phyloP scores from a whole-genome alignment of 2,329 filamentous ascomycete species.

The Chaetomium sp. region DNA sequence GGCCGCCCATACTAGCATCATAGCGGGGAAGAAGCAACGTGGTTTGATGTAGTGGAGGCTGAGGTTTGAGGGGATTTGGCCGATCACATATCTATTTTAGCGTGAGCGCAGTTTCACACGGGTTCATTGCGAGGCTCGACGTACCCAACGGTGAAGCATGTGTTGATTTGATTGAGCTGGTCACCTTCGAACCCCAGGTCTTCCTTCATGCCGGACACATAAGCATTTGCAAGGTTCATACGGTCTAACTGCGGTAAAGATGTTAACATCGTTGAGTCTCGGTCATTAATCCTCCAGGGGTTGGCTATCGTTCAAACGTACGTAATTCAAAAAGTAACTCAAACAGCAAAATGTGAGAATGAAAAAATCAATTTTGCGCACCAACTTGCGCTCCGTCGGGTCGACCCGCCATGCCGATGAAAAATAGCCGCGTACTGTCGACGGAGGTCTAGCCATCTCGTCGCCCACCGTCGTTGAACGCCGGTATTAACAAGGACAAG shows the following conservation, averaged over 20 bases:
- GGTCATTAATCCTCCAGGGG: background rate
- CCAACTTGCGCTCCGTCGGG: conserved; percentile 38
- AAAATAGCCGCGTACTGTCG: conserved; percentile 30
- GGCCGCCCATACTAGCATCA: conserved; percentile 58
- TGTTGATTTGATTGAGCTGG: conserved; percentile 49
- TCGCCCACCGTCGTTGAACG: background rate
- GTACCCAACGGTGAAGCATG: conserved; percentile 41
- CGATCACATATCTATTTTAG: conserved; percentile 36
- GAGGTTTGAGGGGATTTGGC: conserved; percentile 56
- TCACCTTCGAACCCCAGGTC: conserved; percentile 42
- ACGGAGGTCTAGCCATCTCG: conserved; percentile 1
- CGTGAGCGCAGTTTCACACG: background rate
- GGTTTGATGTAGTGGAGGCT: conserved; percentile 58
- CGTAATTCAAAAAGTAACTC: conserved; percentile 50
- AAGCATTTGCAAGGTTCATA: conserved; percentile 47
- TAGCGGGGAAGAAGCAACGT: conserved; percentile 56
- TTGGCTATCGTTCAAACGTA: conserved; percentile 24
- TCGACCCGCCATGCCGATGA: conserved; percentile 19
- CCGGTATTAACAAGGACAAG: background rate
- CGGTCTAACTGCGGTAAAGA: conserved; percentile 36
- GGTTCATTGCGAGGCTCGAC: conserved; percentile 2
- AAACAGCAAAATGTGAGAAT: conserved; percentile 59
- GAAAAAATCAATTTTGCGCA: conserved; percentile 58
- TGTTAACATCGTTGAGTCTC: background rate
- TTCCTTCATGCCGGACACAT: conserved; percentile 48